Percentiles rank a stretch among this genome's conserved stretches.
phyloP scores from a whole-genome alignment of 768 basidiomycete genomes.

The Amanita thiersii region DNA sequence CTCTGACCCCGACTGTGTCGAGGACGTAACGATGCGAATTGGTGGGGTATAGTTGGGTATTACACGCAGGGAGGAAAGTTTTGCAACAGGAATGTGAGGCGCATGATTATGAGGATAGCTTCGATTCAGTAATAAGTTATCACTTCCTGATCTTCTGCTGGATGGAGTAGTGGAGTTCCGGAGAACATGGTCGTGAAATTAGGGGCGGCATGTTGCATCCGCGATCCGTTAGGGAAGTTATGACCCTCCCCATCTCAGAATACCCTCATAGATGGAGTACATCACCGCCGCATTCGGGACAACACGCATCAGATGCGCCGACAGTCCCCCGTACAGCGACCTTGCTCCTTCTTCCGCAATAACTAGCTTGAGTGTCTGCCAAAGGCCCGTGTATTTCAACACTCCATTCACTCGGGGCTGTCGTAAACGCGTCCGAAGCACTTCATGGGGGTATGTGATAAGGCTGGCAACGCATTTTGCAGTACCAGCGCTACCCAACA shows the following conservation, averaged over 20 bases:
- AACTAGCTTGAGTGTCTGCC: conserved; percentile 79
- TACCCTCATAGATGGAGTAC: conserved; percentile 91
- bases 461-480: conserved; percentile 92
- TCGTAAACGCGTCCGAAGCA: conserved; percentile 83
- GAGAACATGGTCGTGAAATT: no score
- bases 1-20: no score
- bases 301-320: conserved; percentile 92
- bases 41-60: no score
- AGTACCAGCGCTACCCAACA: conserved; percentile 85
- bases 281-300: conserved; percentile 97
- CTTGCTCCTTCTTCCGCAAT: conserved; percentile 85
- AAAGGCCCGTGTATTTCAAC: conserved; percentile 77
- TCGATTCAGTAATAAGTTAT: no score
- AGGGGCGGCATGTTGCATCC: no score
- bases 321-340: conserved; percentile 85
- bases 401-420: conserved; percentile 78
- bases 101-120: no score
- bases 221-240: no score
- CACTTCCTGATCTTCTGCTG: no score
- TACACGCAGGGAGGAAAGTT: no score
- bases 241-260: conserved; percentile 48
- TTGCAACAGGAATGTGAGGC: no score
- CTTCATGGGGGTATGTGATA: conserved; percentile 98
- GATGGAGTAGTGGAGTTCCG: no score
- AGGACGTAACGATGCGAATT: no score